Percentiles rank a stretch among this genome's conserved stretches.
phyloP scores from a whole-genome alignment of 257 asterid genomes.

The Salvia splendens region DNA sequence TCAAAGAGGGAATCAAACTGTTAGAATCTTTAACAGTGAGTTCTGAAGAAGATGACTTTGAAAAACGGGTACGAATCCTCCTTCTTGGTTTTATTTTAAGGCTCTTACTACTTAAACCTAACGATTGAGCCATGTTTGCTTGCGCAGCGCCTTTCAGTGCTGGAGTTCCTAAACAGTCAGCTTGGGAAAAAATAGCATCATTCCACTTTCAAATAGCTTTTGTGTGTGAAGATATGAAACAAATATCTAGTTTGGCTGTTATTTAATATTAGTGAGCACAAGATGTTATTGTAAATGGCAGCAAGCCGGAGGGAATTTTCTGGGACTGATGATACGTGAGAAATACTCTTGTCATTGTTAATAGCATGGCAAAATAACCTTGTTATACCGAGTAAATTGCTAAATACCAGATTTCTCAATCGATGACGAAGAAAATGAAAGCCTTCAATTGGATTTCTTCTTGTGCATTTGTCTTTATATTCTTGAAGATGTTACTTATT shows the following conservation, averaged over 20 bases:
- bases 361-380: not conserved
- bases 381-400: not conserved
- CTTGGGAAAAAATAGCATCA: conserved; percentile 42
- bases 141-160: conserved; percentile 86
- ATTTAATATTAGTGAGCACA: conserved; percentile 28
- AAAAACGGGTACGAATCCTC: conserved; percentile 59
- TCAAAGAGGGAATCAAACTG: conserved; percentile 74
- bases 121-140: conserved; percentile 13
- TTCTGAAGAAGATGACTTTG: conserved; percentile 57
- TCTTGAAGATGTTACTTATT: too few species aligned
- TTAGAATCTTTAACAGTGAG: conserved; percentile 56
- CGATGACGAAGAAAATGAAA: not conserved
- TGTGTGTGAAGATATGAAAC: conserved; percentile 12
- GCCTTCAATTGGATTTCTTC: too few species aligned
- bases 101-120: conserved; percentile 8
- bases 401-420: not conserved
- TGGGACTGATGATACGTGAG: conserved; percentile 21
- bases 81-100: not conserved
- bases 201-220: conserved; percentile 13
- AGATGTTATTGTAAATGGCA: conserved; percentile 42
- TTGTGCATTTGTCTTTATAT: not conserved
- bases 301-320: conserved; percentile 21
- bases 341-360: not conserved
- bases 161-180: conserved; percentile 71
- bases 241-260: conserved; percentile 7